phyloP scores from a whole-genome alignment of 2,329 filamentous ascomycete genomes.

The Bipolaris bicolor region DNA sequence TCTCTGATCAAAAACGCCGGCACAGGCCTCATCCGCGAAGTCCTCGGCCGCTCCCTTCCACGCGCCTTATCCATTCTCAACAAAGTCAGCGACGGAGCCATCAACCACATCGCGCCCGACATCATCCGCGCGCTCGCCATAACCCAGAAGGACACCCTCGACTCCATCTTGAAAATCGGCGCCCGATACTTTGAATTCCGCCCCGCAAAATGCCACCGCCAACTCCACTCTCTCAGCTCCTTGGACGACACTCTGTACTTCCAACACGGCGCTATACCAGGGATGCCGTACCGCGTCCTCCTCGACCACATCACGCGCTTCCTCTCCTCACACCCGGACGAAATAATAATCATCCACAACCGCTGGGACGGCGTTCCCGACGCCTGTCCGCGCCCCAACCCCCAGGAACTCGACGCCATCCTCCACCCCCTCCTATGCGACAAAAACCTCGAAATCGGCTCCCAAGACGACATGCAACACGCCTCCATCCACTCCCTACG shows the following conservation, averaged over 20 bases:
- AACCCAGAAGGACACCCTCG: slow-evolving; percentile 58
- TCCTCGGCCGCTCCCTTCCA: slow-evolving; percentile 35
- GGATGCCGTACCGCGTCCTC: slow-evolving; percentile 56
- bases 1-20: slow-evolving; percentile 50
- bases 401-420: slow-evolving; percentile 50
- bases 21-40: slow-evolving; percentile 39
- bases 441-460: slow-evolving; percentile 28
- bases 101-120: slow-evolving; percentile 44
- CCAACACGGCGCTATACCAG: slow-evolving; percentile 59
- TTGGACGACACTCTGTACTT: slow-evolving; percentile 58
- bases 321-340: slow-evolving; percentile 50
- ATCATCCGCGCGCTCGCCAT: slow-evolving; percentile 59
- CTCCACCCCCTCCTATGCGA: slow-evolving; percentile 43
- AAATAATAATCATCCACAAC: slow-evolving; percentile 59
- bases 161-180: slow-evolving; percentile 55
- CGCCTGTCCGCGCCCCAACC: slow-evolving; percentile 54
- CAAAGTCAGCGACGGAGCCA: slow-evolving; percentile 34
- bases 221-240: slow-evolving; percentile 46
- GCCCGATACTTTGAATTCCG: slow-evolving; percentile 61
- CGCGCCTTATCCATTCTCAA: slow-evolving; percentile 36
- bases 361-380: slow-evolving; percentile 58
- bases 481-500: slow-evolving; percentile 35
- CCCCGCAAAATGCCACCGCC: slow-evolving; percentile 56
- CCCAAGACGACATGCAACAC: slow-evolving; percentile 36
- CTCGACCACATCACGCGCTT: slow-evolving; percentile 53